Evolutionary conservation across 108 stramenopile species (phyloP), one percentile per base, ranked within the genome.

Genomic region (Fistulifera pelliculosa): DNA sequence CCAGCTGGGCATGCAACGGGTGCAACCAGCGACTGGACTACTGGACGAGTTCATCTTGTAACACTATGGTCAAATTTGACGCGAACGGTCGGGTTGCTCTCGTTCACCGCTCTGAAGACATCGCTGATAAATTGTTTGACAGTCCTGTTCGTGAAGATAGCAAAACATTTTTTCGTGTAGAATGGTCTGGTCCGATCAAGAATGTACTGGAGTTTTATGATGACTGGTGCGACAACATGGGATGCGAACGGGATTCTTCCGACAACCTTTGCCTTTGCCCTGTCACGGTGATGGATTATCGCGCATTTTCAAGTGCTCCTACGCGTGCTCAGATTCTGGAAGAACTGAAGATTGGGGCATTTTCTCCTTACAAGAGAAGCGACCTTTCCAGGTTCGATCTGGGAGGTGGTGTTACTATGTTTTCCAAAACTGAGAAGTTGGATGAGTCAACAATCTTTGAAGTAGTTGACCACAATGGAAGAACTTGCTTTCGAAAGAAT

Each of bases 381-480:
- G 19, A 24, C 4, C 22, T 24, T 15, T 18, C 4, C 22, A 5
- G 19, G 49, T 6, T 2, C 2, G 35, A 18, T 24, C 27, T 17
- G 38, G 62, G 53, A 24, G 48, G 49, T 39, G 67, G 61, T 10
- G 25, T 75, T 17, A 56, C 41, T 15, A 57, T 64, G 11, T 41
- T 44, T 19, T 22, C 19, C 12, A 50, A 50, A 24, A 10, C 13
- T 5, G 64, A 58, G 11, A 17, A 40, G 14, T 25, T 71, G 27
- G 66, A 69, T 19, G 59, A 21, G 16, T 55, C 58, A 5, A 76
- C 78, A 17, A 51, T 81, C 14, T 85, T 85, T 47, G 71, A 76
- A 55, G 68, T 80, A n/a, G 38, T 38, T 1, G 61, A 75, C 35
- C 62, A 65, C 58, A 56, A 65, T 27, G 53, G 53, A 17, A 31